phyloP scores from a whole-genome alignment of 2,329 filamentous ascomycete genomes.

The Colletotrichum nymphaeae region DNA sequence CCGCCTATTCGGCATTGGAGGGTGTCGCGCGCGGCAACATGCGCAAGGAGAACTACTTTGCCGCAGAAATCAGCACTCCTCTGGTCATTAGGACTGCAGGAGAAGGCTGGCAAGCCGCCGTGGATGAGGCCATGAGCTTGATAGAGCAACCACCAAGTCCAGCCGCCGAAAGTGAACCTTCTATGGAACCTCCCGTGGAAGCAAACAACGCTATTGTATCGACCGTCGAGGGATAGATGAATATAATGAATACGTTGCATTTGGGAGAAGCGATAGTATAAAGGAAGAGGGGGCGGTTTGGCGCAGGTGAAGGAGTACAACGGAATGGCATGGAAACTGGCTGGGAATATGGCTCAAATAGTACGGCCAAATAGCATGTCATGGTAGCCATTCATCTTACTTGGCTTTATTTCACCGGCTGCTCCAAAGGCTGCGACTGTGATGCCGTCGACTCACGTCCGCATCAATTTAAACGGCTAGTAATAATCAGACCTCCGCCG shows the following conservation, averaged over 20 bases:
- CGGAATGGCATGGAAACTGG: neutral
- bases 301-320: neutral
- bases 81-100: constrained; percentile 75
- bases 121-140: constrained; percentile 28
- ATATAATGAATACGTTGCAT: constrained; percentile 12
- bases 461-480: neutral
- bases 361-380: constrained; percentile 2
- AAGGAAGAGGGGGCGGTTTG: neutral
- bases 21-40: constrained; percentile 76
- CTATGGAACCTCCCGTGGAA: neutral
- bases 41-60: constrained; percentile 79
- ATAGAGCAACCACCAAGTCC: constrained; percentile 1
- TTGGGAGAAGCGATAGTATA: neutral
- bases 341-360: constrained; percentile 13
- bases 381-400: neutral
- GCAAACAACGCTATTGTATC: neutral
- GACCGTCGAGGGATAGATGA: constrained; percentile 32
- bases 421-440: neutral
- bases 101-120: constrained; percentile 49
- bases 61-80: constrained; percentile 66
- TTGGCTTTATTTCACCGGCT: neutral
- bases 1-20: constrained; percentile 81
- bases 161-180: neutral
- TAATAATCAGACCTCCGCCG: constrained; percentile 12
- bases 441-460: neutral